Evolutionary conservation across 441 rosid genomes (phyloP), one percentile per base, ranked within the genome.

Genomic region (Gossypium davidsonii): DNA sequence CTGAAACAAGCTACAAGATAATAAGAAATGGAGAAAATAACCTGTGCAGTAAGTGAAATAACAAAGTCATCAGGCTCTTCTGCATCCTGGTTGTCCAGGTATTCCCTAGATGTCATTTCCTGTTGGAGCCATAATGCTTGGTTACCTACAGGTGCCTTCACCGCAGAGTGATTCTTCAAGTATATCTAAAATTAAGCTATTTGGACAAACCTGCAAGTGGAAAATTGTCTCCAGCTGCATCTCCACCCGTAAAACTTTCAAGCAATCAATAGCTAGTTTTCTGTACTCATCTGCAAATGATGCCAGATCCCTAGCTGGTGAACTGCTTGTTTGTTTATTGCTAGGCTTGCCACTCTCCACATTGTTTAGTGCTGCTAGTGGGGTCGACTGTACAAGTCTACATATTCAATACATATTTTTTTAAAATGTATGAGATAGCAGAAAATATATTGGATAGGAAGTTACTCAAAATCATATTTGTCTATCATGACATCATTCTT

Each of bases 61-160:
- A 96, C 84, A 70, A 90, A 96, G 85, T 93, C 94, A 72, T 96
- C 99, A 3, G 99, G 99, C 85, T 96, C 99, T 83, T 96, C 98
- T 2, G 97, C 94, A 81, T 96, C 97, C 73, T 88, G 94, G 81
- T 93, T 97, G 77, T 93, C 99, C 74, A 90, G 70, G 84, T 96
- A 96, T 70, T 90, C 98, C 84, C 96, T 90, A 76, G 74, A 82
- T 15, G 90, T 81, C 99, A 93, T 96, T 86, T 93, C 97, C 99
- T 96, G 81, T 86, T 79, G 64, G 72, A 67, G 77, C 67, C 70
- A 72, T 66, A 63, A 77, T 62, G 15, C 23, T 63, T 62, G 56
- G 72, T 73, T 51, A 63, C 67, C 26, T 71, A 60, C 34, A 67
- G 44, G 62, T 70, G 77, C 59, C 75, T 73, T 28, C 70, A 58